Conservation (phyloP, 441 rosid genomes). For the Populus hybrid region DNA sequence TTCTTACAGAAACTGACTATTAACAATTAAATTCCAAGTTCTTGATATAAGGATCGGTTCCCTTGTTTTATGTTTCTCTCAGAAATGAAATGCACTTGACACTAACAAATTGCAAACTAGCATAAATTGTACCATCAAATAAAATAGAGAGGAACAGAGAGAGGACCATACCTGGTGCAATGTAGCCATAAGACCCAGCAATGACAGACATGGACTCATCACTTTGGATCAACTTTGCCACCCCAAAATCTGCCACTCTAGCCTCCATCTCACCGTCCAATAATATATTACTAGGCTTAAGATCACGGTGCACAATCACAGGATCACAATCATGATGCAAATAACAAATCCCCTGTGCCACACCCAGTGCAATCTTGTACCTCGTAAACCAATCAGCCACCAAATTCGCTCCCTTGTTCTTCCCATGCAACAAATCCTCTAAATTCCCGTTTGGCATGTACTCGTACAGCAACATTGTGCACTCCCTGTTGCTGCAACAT, state of each 20-base stretch:
- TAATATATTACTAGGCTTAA: slow-evolving; percentile 83
- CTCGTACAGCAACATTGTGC: slow-evolving; percentile 88
- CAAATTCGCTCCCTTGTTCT: slow-evolving; percentile 55
- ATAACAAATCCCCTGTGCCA: slow-evolving; percentile 95
- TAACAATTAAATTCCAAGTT: too few relatives aligned
- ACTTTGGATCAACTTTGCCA: slow-evolving; percentile 74
- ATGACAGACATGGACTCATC: slow-evolving; percentile 98
- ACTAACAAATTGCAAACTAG: neutral
- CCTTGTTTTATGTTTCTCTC: neutral
- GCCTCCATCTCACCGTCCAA: slow-evolving; percentile 92
- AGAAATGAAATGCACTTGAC: neutral
- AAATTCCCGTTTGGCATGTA: slow-evolving; percentile 94
- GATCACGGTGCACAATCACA: slow-evolving; percentile 89
- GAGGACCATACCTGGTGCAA: slow-evolving; percentile 75
- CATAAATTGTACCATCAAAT: too few relatives aligned
- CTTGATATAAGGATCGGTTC: too few relatives aligned
- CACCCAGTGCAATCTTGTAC: slow-evolving; percentile 80
- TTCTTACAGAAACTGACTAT: too few relatives aligned
- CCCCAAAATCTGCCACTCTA: slow-evolving; percentile 96
- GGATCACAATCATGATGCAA: slow-evolving; percentile 98
- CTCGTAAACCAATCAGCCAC: slow-evolving; percentile 82
- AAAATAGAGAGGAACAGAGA: neutral
- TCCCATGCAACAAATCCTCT: slow-evolving; percentile 76
- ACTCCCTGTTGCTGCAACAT: slow-evolving; percentile 82
- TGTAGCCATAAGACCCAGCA: slow-evolving; percentile 97